Evolutionary conservation across 805 yeast species (phyloP), one percentile per base, ranked within the genome.

Genomic region (Soucietia sequanensis): DNA sequence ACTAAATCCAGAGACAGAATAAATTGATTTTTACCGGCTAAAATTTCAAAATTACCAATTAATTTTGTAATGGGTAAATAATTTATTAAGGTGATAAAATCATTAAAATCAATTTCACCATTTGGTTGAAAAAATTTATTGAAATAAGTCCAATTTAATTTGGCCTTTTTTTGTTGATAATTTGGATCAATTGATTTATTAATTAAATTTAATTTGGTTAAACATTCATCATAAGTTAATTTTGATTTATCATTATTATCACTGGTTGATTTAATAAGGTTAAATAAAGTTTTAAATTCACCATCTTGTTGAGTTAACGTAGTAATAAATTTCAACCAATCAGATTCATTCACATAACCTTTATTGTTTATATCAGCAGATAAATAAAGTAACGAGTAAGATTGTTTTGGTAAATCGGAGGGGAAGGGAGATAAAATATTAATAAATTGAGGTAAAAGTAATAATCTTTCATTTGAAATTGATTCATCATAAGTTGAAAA

Each of bases 251-350:
- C 30, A 11, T 29, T 24, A 10, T 41, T 31, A 17, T 45, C 39
- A 24, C 44, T 47, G 13, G 41, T 35, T 16, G 58, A 34, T 16
- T 29, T 32, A n/a, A 54, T 37, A 27, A 55, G 43, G 20, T 54
- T 48, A 31, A 46, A 58, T 18, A 57, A 46, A 25, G 57, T 42
- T 31, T 57, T 57, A 41, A 54, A 57, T 31, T 58, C 64, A 18
- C 62, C 62, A 36, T 58, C 62, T 13, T 39, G 43, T 6, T 55
- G 45, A 23, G 50, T 46, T 30, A 76, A 59, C 22, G 70, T 70
- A 41, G 73, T 69, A 48, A 84, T 80, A 54, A 91, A 85, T 27
- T 73, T 72, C 33, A 76, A 62, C 84, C 95, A 91, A 54, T 91
- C 96, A 17, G 67, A 57, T 32, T 80, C 66, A 18, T 76, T 71